Base-by-base conservation (phyloP, 1,284 basidiomycete species). In the Trichosporon faecale region DNA sequence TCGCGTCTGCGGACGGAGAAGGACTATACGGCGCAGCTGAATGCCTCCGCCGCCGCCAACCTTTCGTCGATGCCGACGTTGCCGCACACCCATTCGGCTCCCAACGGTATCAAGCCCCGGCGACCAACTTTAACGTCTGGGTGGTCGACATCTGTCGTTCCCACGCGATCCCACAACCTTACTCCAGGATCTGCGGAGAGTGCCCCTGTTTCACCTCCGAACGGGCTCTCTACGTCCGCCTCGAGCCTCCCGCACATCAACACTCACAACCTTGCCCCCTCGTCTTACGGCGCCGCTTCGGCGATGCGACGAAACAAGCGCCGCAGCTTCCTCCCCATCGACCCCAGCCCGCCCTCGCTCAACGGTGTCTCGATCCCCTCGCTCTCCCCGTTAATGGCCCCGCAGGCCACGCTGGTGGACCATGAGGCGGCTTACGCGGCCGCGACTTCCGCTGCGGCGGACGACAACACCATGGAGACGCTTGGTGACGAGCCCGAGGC, bases 271-370 rank as follows among this genome's bases (percentile, higher is more conserved):
- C 46, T 23, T 25, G 25, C 46, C 4, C 65, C 57, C 16, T 61
- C 57, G 16, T 61, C 57, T 21, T 61, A 31, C 57, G 57, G 57
- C 8, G 18, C 44, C 11, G 29, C n/a, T 7, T 14, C 46, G 12
- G 25, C 60, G 16, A 23, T 18, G 40, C 25, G 14, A 2, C 57
- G 65, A 31, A 64, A 60, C 66, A 93, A 90, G 82, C 88, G 94
- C 46, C 86, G 92, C 77, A 94, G 92, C 79, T 96, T 94, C 85
- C 84, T 96, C 33, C 92, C 93, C 23, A 86, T 95, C 65, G 79
- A 81, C 70, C 91, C 91, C n/a, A 73, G 76, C 86, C 74, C 82
- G 27, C 84, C 84, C 0, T 80, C 76, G 1, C 78, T 85, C 71
- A 83, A 83, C 70, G 57, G 57, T n/a, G 80, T 85, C 27, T 71